Base-by-base conservation (phyloP, 2,329 filamentous ascomycete genomes). In the Grosmannia clavigera region DNA sequence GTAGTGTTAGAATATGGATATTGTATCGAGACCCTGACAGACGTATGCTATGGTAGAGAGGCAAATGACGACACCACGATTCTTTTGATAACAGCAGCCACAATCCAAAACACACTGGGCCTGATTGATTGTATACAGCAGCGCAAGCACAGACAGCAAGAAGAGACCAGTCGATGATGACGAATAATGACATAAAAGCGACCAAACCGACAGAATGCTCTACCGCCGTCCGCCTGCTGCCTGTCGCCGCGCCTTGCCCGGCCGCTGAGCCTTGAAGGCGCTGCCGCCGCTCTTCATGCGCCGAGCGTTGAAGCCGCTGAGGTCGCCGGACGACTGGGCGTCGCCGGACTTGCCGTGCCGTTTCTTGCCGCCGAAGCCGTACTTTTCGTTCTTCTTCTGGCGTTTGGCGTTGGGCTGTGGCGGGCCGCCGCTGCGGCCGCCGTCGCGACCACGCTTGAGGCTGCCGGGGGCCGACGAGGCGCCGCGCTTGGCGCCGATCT, bases 321-420 rank as follows among this genome's bases (percentile, higher is more conserved):
- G 75, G 72, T 99, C 94, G 63, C 83, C 86, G 55, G 85, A 91
- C 65, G 89, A 95, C 63, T 81, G 71, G 56, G 92, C 91, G 73
- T 96, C 92, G 66, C 90, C 90, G 63, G 91, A 96, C 83, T 99
- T 99, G 60, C 81, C 75, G 71, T 91, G 85, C 60, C 87, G 81
- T 81, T 99, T 99, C 84, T 96, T 96, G 67, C 94, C 94, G 62
- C 94, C 94, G 69, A 92, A 96, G 29, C 94, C 94, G 72, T 86
- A 97, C 77, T 96, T 96, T 65, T 88, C 82, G 71, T 99, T 86
- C 78, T 95, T 96, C 84, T 95, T 96, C 71, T 88, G 83, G 62
- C 94, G 86, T 79, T 97, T 97, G 64, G 71, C 68, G 70, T 85
- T 87, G 31, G 76, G 73, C 35, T 35, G 31, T 12, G 19, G 31